phyloP scores from a whole-genome alignment of 139 green algal genomes.

The Mesotaenium endlicherianum region DNA sequence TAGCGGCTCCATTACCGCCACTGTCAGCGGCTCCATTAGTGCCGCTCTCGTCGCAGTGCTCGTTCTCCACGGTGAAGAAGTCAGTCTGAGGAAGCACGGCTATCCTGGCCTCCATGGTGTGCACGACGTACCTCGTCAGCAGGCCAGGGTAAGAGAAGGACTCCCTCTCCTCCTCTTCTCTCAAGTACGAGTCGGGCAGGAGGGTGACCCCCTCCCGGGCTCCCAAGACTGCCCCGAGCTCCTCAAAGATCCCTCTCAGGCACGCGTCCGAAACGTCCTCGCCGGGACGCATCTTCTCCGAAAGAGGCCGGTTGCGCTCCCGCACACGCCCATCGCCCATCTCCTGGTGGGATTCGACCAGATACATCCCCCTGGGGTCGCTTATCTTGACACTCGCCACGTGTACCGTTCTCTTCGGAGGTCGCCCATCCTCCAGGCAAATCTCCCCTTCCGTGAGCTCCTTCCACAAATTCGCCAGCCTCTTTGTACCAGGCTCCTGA shows the following conservation, averaged over 20 bases:
- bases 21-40: neutral
- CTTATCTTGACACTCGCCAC: conserved; percentile 43
- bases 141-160: conserved; percentile 47
- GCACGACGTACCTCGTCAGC: conserved; percentile 35
- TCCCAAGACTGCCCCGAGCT: conserved; percentile 37
- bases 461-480: conserved; percentile 37
- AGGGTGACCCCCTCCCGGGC: conserved; percentile 4
- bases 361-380: neutral
- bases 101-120: conserved; percentile 22
- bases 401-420: conserved; percentile 40
- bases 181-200: conserved; percentile 23
- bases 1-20: neutral
- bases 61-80: conserved; percentile 40
- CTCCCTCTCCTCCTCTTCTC: conserved; percentile 46
- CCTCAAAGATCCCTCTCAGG: conserved; percentile 44
- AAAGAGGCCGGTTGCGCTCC: conserved; percentile 22
- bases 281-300: conserved; percentile 44
- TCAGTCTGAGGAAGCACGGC: conserved; percentile 7
- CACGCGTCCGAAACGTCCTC: conserved; percentile 37
- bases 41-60: neutral
- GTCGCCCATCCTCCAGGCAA: conserved; percentile 25
- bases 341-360: conserved; percentile 48
- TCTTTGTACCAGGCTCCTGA: conserved; percentile 27
- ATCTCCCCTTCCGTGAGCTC: conserved; percentile 44
- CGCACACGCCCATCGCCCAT: conserved; percentile 37